These are phyloP conservation scores for Fusarium duplospermum DNA, from an alignment of 2,329 filamentous ascomycete species.

Conservation along the genomic window DNA sequence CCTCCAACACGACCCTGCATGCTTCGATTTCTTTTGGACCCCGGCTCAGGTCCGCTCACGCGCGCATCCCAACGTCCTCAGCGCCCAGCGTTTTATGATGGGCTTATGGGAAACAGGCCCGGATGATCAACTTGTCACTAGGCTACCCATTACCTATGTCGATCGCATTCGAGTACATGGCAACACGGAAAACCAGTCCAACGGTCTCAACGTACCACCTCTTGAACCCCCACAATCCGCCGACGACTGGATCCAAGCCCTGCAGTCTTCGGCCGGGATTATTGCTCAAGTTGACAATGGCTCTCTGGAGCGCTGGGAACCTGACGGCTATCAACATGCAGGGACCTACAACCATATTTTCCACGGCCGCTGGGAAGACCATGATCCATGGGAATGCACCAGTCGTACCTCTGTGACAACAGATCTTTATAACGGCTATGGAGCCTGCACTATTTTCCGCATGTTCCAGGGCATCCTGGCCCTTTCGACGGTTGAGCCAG, in stretches of 20 bases:
- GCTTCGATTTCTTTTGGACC: conserved; percentile 81
- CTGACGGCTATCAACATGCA: conserved; percentile 72
- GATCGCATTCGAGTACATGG: conserved; percentile 76
- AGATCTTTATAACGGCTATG: conserved; percentile 69
- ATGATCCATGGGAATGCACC: conserved; percentile 67
- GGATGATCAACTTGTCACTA: conserved; percentile 68
- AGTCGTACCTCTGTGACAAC: conserved; percentile 64
- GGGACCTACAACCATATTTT: conserved; percentile 67
- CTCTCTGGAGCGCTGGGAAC: conserved; percentile 78
- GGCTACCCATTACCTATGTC: conserved; percentile 74
- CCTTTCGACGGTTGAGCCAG: conserved; percentile 67
- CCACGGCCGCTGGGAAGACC: conserved; percentile 65
- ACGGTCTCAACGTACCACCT: conserved; percentile 34
- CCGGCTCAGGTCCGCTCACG: conserved; percentile 76
- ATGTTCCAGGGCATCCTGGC: conserved; percentile 70
- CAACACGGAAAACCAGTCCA: conserved; percentile 48
- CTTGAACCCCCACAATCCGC: conserved; percentile 47
- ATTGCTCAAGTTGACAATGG: conserved; percentile 79
- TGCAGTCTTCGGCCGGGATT: conserved; percentile 59
- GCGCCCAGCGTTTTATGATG: conserved; percentile 74
- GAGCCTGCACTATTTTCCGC: conserved; percentile 68
- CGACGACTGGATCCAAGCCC: conserved; percentile 54
- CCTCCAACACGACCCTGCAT: conserved; percentile 66
- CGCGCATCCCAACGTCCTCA: conserved; percentile 72
- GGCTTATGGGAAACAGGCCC: conserved; percentile 70